Percentiles rank a stretch among this genome's conserved stretches.
Conservation (phyloP, 164 flowering plant species). For the Akebia trifoliata region DNA sequence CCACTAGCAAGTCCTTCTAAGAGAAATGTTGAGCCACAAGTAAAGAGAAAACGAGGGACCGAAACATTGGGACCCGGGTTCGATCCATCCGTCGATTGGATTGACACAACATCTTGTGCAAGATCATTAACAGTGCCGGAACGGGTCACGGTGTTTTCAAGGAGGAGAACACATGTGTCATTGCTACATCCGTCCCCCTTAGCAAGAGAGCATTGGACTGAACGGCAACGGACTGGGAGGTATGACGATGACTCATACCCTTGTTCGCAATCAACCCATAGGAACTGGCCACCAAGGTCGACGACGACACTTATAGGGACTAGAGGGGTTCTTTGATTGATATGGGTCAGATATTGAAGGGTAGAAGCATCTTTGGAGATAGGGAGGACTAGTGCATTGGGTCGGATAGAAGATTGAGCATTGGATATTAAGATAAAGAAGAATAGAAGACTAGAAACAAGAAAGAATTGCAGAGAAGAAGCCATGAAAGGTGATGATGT, state of each 20-base stretch:
- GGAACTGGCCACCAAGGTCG: constrained; percentile 13
- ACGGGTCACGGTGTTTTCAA: constrained; percentile 20
- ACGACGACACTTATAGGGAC: constrained; percentile 8
- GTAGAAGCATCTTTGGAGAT: constrained; percentile 16
- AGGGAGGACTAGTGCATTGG: constrained; percentile 5
- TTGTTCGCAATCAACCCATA: constrained; percentile 14
- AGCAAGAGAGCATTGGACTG: constrained; percentile 12
- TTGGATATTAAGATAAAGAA: background rate
- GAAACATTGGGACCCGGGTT: constrained; percentile 21
- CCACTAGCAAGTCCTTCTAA: constrained; percentile 23
- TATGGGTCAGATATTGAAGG: constrained; percentile 11
- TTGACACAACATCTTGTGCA: constrained; percentile 20
- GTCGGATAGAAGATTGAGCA: constrained; percentile 9
- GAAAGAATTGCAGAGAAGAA: background rate
- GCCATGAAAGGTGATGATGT: too few relatives aligned
- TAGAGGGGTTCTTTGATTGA: constrained; percentile 10
- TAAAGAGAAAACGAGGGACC: constrained; percentile 17
- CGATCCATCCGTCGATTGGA: constrained; percentile 27
- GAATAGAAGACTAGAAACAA: background rate
- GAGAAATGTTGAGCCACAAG: constrained; percentile 22
- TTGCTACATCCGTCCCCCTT: constrained; percentile 5
- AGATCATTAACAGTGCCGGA: constrained; percentile 24
- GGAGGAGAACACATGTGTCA: constrained; percentile 25
- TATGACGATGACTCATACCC: constrained; percentile 9
- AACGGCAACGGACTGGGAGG: constrained; percentile 7